phyloP scores from a whole-genome alignment of 768 basidiomycete species.

The Termitomyces sp. region DNA sequence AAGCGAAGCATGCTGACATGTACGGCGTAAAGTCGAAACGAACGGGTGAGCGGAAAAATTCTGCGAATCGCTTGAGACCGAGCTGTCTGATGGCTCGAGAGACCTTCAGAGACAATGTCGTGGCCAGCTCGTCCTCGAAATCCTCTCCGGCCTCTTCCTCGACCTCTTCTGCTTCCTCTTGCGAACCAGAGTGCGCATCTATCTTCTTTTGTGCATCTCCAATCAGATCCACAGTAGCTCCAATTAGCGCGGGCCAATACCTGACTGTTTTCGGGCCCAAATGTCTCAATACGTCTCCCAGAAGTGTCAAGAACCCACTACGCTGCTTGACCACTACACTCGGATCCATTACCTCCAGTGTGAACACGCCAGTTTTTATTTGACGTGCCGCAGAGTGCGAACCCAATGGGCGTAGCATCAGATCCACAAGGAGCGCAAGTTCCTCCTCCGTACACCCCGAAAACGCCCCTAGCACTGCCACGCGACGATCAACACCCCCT shows the following conservation, averaged over 20 bases:
- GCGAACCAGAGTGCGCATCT: conserved; percentile 17
- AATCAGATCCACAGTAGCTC: conserved; percentile 62
- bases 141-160: conserved; percentile 21
- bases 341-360: conserved; percentile 19
- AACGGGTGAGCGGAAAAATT: conserved; percentile 79
- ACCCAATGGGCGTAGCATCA: conserved; percentile 80
- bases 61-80: conserved; percentile 80
- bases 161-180: conserved; percentile 31
- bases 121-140: conserved; percentile 29
- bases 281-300: conserved; percentile 81
- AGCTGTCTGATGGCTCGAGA: conserved; percentile 71
- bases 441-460: conserved; percentile 71
- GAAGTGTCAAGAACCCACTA: conserved; percentile 78
- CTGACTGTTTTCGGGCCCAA: conserved; percentile 67
- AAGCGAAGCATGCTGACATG: conserved; percentile 59
- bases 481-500: conserved; percentile 61
- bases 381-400: conserved; percentile 24
- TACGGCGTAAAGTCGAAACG: conserved; percentile 75
- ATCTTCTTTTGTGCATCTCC: conserved; percentile 62
- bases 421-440: conserved; percentile 70
- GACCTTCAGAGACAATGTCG: conserved; percentile 32
- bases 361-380: conserved; percentile 21
- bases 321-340: conserved; percentile 60
- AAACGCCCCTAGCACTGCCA: conserved; percentile 72
- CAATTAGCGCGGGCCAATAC: conserved; percentile 77